phyloP scores from a whole-genome alignment of 495 filamentous ascomycete genomes.

The Aeminium ludgeri region DNA sequence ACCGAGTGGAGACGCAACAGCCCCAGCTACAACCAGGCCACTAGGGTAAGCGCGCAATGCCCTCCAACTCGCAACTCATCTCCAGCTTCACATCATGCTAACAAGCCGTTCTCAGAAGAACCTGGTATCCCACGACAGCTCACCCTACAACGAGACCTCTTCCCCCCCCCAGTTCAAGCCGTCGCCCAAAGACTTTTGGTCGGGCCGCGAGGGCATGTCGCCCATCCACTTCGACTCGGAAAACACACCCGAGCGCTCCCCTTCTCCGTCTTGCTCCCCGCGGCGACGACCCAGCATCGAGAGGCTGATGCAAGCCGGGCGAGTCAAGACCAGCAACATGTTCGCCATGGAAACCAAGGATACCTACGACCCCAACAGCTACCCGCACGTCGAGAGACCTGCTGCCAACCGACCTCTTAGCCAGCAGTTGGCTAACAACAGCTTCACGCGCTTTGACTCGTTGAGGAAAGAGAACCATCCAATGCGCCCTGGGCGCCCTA shows the following conservation, averaged over 20 bases:
- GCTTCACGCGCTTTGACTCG: conserved; percentile 14
- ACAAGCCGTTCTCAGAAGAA: conserved; percentile 19
- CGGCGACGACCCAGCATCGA: conserved; percentile 74
- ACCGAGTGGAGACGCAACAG: conserved; percentile 27
- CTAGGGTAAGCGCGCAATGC: conserved; percentile 19
- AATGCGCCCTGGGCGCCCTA: conserved; percentile 10
- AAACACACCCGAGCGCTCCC: conserved; percentile 40
- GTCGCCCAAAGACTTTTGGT: conserved; percentile 72
- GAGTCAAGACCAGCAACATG: conserved; percentile 94
- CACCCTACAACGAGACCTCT: conserved; percentile 23
- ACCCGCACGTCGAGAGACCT: conserved; percentile 60
- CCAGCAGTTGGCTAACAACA: conserved; percentile 25
- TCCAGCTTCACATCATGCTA: background rate
- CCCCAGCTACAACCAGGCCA: conserved; percentile 27
- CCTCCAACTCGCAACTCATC: conserved; percentile 8
- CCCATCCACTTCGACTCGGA: conserved; percentile 46
- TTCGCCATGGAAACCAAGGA: conserved; percentile 75
- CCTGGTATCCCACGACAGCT: conserved; percentile 44
- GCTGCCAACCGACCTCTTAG: conserved; percentile 29
- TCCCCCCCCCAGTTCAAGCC: conserved; percentile 6
- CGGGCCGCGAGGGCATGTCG: conserved; percentile 48
- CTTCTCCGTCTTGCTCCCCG: conserved; percentile 41
- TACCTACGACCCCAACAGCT: conserved; percentile 71
- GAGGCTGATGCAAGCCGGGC: conserved; percentile 77
- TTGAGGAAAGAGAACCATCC: conserved; percentile 23